Evolutionary conservation across 495 filamentous ascomycete genomes (phyloP), one percentile per base, ranked within the genome.

Genomic region (Penicillium arizonense): DNA sequence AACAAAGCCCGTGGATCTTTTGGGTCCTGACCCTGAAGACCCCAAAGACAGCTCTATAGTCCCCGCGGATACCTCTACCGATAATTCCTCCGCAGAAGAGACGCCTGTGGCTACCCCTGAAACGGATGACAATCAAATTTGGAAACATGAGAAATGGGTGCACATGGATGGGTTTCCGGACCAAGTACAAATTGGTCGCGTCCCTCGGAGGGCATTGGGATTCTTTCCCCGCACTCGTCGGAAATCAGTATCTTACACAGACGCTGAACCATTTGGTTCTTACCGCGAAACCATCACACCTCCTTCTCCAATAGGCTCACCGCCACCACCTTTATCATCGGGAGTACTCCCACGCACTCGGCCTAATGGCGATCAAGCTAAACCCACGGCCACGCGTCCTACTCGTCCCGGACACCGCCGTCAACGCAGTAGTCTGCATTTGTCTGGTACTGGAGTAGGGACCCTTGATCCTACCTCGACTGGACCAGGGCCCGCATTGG

Each of bases 221-320:
- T 96, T 91, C 70, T 97, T 97, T 62, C 93, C 94, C 1, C 90
- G 90, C 12, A 83, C 90, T 2, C 81, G 94, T 60, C 89, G 91
- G 77, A 97, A 96, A 80, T 85, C 79, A 7, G 70, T 81, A 9
- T 72, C 72, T 16, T 76, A 74, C 45, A 81, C 80, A 5, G 78
- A 70, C 63, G 64, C 57, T 64, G 76, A 58, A 57, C 63, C 43
- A 53, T 45, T 55, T 61, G 57, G n/a, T 67, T 74, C 62, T 55
- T 67, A 74, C 62, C 33, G 65, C 58, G 44, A 73, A 52, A 51
- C 50, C 48, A 52, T 73, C 57, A 48, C 74, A 68, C 50, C 72
- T 34, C 32, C 77, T 37, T 60, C 69, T 10, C 64, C 62, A 10
- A 55, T 37, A 67, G 74, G 37, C 61, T 70, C 53, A 69, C 52